Evolutionary conservation across 345 rosid genomes (phyloP), one percentile per base, ranked within the genome.

Genomic region (Jatropha curcas): DNA sequence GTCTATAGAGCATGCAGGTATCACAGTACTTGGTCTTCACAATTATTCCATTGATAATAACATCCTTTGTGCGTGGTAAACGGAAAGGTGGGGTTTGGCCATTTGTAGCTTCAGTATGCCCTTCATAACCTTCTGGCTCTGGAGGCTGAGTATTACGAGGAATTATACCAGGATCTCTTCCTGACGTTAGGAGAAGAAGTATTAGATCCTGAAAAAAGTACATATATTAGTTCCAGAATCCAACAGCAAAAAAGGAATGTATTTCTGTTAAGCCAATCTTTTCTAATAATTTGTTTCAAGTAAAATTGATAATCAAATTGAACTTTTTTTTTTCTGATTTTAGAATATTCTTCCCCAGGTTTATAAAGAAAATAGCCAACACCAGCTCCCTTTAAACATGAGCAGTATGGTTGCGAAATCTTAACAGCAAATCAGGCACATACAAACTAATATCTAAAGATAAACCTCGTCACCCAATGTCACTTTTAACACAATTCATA

Each of bases 131-230:
- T 68, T 88, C 89, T 16, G 81, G 85, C 48, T 88, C 99, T 16
- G 97, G 97, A 69, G 98, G 98, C 37, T 82, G 86, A 25, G 84
- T 59, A 71, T 83, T 88, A 55, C 97, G 92, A 24, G 97, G 92
- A 65, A 96, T 76, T 66, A 96, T 90, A 70, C 99, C 98, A 25
- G 99, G 99, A 83, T 96, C 99, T 84, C 98, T 88, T 81, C 82
- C 97, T 24, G 99, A 90, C 31, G 95, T 84, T 82, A 93, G 80
- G 24, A 91, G 83, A 76, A 96, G 98, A 75, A 93, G 74, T 63
- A 84, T 58, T 41, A 96, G 73, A 81, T 76, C 97, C 99, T 96
- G 91, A 76, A 78, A 63, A 4, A 83, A 74, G 65, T 55, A 71
- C 33, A 41, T 73, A 10, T 34, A 79, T 65, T 35, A 74, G 75